A percentile compares a stretch with the other conserved stretches of the same genome.
phyloP scores from a whole-genome alignment of 2,329 filamentous ascomycete genomes.

The Aspergillus transmontanensis region DNA sequence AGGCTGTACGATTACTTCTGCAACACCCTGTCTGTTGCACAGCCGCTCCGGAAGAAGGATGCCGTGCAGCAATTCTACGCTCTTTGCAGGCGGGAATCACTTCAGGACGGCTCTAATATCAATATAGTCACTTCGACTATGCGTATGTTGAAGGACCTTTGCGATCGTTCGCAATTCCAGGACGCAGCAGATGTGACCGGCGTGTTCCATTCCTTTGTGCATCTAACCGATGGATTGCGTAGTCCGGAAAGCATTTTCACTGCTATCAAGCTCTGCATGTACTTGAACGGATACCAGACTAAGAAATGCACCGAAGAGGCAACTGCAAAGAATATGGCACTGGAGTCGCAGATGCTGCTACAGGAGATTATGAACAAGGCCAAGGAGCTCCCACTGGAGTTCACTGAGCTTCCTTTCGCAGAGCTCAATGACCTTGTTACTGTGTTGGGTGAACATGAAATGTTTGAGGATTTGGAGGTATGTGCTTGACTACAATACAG shows the following conservation, averaged over 20 bases:
- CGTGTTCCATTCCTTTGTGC: constrained; percentile 38
- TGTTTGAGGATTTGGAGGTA: constrained; percentile 42
- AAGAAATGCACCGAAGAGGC: constrained; percentile 31
- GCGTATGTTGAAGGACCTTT: constrained; percentile 32
- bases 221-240: constrained; percentile 36
- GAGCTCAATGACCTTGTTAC: constrained; percentile 42
- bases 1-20: constrained; percentile 43
- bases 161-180: constrained; percentile 33
- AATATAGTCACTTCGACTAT: constrained; percentile 34
- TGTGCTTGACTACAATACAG: not conserved
- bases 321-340: constrained; percentile 32
- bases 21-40: constrained; percentile 32
- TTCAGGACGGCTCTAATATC: constrained; percentile 32
- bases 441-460: constrained; percentile 40
- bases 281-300: constrained; percentile 37
- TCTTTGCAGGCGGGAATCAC: constrained; percentile 35
- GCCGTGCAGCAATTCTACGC: constrained; percentile 36
- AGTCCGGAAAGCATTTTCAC: constrained; percentile 35
- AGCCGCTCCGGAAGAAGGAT: constrained; percentile 26
- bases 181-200: constrained; percentile 37
- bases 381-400: constrained; percentile 34
- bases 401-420: constrained; percentile 37
- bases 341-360: constrained; percentile 37
- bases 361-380: constrained; percentile 36
- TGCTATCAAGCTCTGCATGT: constrained; percentile 41